Percentiles rank a stretch among this genome's conserved stretches.
phyloP scores from a whole-genome alignment of 106 monocot genomes.

The Xerophyta viscosa region DNA sequence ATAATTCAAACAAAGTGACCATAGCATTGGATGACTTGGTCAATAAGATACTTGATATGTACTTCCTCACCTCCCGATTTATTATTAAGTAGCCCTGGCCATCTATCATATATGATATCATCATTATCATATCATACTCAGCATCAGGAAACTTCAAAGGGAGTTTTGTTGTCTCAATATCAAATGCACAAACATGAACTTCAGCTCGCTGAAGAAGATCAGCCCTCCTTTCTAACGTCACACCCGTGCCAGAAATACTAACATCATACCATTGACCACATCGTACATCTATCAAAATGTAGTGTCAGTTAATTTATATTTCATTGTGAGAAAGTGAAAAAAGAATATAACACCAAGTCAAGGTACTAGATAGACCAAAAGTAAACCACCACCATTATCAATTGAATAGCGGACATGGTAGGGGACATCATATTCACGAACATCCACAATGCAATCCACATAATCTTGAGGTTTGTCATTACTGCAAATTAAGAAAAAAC shows the following conservation, averaged over 20 bases:
- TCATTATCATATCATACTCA: conserved; percentile 92
- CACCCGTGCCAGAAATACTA: conserved; percentile 43
- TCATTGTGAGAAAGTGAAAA: too few relatives aligned
- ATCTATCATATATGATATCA: conserved; percentile 99
- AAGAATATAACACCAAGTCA: background rate
- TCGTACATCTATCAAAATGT: conserved; percentile 56
- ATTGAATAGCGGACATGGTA: conserved; percentile 94
- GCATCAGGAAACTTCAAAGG: conserved; percentile 98
- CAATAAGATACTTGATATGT: background rate
- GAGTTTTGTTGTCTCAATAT: conserved; percentile 98
- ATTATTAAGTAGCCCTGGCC: conserved; percentile 87
- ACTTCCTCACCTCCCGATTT: conserved; percentile 66
- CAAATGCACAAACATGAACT: conserved; percentile 99
- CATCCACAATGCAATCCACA: conserved; percentile 75
- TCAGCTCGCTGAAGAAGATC: conserved; percentile 97
- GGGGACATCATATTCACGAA: conserved; percentile 99
- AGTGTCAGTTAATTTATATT: background rate
- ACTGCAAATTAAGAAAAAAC: conserved; percentile 26
- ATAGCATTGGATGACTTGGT: too few relatives aligned
- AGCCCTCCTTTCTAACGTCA: conserved; percentile 59
- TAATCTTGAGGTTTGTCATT: conserved; percentile 71
- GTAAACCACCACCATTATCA: conserved; percentile 59
- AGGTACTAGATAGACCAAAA: background rate
- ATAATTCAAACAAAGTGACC: too few relatives aligned
- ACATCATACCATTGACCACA: conserved; percentile 97